These are phyloP conservation scores for Phytophthora litchii DNA, from an alignment of 352 stramenopile species.

Conservation along the genomic window DNA sequence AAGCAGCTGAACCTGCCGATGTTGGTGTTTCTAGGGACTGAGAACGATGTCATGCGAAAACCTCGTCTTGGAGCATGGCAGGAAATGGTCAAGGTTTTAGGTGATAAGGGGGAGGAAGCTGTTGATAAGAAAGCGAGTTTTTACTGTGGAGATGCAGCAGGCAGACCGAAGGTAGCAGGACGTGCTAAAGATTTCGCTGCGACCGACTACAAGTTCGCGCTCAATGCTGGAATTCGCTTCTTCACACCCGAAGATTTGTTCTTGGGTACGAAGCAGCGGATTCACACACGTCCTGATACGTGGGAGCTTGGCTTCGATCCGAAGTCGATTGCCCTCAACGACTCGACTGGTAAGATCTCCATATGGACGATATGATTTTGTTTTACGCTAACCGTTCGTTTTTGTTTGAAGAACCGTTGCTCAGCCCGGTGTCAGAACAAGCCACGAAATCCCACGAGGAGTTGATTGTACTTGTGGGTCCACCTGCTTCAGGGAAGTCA, in stretches of 20 bases:
- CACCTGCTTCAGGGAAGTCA: conserved; percentile 79
- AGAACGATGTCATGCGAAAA: conserved; percentile 82
- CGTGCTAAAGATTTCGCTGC: conserved; percentile 84
- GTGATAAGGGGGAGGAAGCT: conserved; percentile 14
- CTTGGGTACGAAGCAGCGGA: conserved; percentile 62
- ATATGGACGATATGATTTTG: no score
- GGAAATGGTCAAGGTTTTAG: conserved; percentile 46
- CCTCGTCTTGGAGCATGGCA: conserved; percentile 73
- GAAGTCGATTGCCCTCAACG: conserved; percentile 35
- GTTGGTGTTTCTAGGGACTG: conserved; percentile 70
- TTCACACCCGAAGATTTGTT: conserved; percentile 88
- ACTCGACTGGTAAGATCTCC: conserved; percentile 31
- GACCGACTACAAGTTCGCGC: conserved; percentile 89
- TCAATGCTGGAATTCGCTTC: conserved; percentile 85
- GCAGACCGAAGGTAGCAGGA: conserved; percentile 68
- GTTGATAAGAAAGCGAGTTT: conserved; percentile 69
- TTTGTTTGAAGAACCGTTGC: conserved; percentile 23
- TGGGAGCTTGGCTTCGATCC: conserved; percentile 84
- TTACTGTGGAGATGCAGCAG: conserved; percentile 85
- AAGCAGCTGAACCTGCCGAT: conserved; percentile 68
- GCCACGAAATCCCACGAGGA: conserved; percentile 50
- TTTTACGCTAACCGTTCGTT: not conserved
- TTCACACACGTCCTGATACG: conserved; percentile 70
- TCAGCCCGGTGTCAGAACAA: conserved; percentile 33
- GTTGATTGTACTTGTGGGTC: conserved; percentile 72